Base-by-base conservation (phyloP, 2,329 filamentous ascomycete species). In the Xylariaceae sp. region DNA sequence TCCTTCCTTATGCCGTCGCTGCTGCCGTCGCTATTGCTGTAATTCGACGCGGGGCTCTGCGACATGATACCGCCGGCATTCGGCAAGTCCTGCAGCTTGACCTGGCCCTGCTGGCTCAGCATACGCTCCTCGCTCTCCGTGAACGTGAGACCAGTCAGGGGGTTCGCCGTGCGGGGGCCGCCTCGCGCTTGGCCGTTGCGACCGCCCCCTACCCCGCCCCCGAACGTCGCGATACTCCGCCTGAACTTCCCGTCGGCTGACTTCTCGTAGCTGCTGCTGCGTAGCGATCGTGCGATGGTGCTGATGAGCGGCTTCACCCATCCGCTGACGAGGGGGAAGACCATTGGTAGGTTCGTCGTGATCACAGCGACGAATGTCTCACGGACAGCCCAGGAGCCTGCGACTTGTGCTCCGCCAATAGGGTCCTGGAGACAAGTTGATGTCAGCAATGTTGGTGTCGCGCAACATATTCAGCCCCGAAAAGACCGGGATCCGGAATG, bases 61-160 rank as follows among this genome's bases (percentile, higher is more conserved):
- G 37, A 41, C 23, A 30, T 30, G 9, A 37, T 4, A 7, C 47
- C 35, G 34, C 23, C 52, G 4, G 5, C 51, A 9, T 45, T 48
- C 15, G 48, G 51, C 30, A 77, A 61, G 2, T 71, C 56, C 17
- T 61, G 65, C 51, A 77, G 67, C 65, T 78, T 71, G 52, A 76
- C 75, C 30, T 59, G 61, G 10, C 59, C 61, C 23, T 30, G 23
- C 4, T 59, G 49, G 35, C 72, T 72, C 15, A 80, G 67, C 6
- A 80, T 79, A 10, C 70, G 72, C 64, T 78, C 76, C 58, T 78
- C 73, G 64, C 76, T 77, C 62, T 74, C 74, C 4, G 66, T 77
- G 57, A 76, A 74, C 0, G 75, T 73, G 52, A 76, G 54, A n/a
- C 71, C 69, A 51, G 73, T 73, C 17, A 73, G 71, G 1, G 72